phyloP scores from a whole-genome alignment of 805 yeast genomes.

The Debaryomyces maramus region DNA sequence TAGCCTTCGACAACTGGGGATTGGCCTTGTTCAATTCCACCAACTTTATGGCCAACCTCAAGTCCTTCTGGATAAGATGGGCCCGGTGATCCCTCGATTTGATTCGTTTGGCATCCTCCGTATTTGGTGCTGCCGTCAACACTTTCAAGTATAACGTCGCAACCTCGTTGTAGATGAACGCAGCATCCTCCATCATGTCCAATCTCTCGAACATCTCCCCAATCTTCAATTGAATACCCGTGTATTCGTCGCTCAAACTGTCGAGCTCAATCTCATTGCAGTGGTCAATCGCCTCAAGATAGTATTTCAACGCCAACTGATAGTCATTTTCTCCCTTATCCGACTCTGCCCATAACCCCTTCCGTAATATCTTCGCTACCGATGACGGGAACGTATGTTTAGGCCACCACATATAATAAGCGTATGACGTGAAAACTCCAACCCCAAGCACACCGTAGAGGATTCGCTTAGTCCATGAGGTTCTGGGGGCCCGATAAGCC shows the following conservation, averaged over 20 bases:
- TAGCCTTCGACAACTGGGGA: conserved; percentile 52
- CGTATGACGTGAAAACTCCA: conserved; percentile 19
- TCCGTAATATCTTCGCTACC: conserved; percentile 70
- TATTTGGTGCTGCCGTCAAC: conserved; percentile 40
- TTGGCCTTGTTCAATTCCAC: conserved; percentile 54
- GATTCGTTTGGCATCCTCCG: conserved; percentile 19
- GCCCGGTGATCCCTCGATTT: conserved; percentile 40
- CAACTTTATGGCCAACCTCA: conserved; percentile 66
- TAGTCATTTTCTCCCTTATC: conserved; percentile 64
- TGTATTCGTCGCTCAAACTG: conserved; percentile 72
- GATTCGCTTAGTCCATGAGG: conserved; percentile 14
- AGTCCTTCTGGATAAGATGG: conserved; percentile 65
- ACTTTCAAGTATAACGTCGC: conserved; percentile 58
- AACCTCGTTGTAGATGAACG: conserved; percentile 64
- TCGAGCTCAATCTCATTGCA: conserved; percentile 58
- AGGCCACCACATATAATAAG: conserved; percentile 57
- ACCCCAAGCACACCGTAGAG: conserved; percentile 13
- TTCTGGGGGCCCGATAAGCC: conserved; percentile 12
- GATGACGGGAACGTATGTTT: conserved; percentile 64
- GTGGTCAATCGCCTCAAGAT: conserved; percentile 70
- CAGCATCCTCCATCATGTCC: conserved; percentile 61
- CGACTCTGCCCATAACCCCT: conserved; percentile 82
- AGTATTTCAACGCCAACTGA: conserved; percentile 65
- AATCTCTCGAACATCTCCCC: conserved; percentile 84
- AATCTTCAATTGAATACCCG: conserved; percentile 84